These are phyloP conservation scores for Boletus speciosus DNA, from an alignment of 768 basidiomycete species.

Conservation along the genomic window DNA sequence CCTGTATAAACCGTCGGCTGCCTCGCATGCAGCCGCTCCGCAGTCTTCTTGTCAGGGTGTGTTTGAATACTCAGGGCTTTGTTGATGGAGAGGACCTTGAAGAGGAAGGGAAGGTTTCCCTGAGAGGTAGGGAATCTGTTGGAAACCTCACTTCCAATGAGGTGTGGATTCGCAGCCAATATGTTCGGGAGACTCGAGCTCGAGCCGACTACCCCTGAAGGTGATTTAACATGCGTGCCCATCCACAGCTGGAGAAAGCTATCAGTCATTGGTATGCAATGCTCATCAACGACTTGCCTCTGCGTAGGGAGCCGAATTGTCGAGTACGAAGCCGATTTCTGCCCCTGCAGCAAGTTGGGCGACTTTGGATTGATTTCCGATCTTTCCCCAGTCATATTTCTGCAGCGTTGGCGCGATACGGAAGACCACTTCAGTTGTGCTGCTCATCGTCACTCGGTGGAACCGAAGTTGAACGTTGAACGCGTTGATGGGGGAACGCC, in stretches of 20 bases:
- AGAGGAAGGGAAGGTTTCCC: conserved; percentile 84
- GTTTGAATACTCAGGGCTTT: conserved; percentile 91
- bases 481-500: too few species aligned
- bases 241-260: conserved; percentile 79
- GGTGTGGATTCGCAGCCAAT: conserved; percentile 60
- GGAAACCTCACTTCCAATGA: conserved; percentile 62
- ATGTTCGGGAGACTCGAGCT: conserved; percentile 50
- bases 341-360: conserved; percentile 74
- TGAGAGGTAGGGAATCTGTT: conserved; percentile 50
- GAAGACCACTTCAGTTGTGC: conserved; percentile 49
- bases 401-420: conserved; percentile 82
- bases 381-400: conserved; percentile 94
- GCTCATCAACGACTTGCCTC: conserved; percentile 58
- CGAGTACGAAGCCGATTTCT: conserved; percentile 59
- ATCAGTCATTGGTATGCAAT: conserved; percentile 1
- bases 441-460: conserved; percentile 19
- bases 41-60: conserved; percentile 85
- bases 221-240: conserved; percentile 88
- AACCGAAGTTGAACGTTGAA: not conserved
- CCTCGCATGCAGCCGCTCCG: conserved; percentile 60
- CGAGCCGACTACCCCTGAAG: conserved; percentile 52
- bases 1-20: conserved; percentile 91
- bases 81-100: conserved; percentile 87
- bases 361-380: conserved; percentile 77
- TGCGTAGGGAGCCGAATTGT: conserved; percentile 79